Conservation (phyloP, 129 eudicot species). For the Helianthus tuberosus region DNA sequence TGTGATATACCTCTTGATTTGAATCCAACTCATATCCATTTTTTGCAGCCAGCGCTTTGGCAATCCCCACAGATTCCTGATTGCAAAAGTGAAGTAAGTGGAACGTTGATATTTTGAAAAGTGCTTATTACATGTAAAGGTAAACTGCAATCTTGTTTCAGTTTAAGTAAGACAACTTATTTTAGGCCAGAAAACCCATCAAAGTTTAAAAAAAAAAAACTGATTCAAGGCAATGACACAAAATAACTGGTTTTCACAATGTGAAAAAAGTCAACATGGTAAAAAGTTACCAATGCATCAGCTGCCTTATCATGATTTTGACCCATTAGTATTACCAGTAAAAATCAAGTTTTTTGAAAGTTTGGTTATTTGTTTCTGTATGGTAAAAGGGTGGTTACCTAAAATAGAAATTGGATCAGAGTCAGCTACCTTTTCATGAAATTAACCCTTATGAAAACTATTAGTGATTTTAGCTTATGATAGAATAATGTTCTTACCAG, state of each 20-base stretch:
- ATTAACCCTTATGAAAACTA: neutral
- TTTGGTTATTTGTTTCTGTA: neutral
- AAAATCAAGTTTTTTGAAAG: neutral
- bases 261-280: constrained; percentile 9
- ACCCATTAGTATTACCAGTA: neutral
- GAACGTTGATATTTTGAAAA: constrained; percentile 5
- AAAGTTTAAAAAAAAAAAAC: neutral
- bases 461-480: neutral
- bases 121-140: neutral
- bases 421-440: neutral
- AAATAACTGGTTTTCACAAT: constrained; percentile 1
- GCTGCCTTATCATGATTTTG: neutral
- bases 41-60: constrained; percentile 97
- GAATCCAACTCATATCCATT: constrained; percentile 97
- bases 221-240: neutral
- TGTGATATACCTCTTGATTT: constrained; percentile 82
- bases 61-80: constrained; percentile 99
- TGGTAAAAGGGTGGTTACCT: no score
- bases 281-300: neutral
- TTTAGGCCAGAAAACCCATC: neutral
- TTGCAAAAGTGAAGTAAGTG: constrained; percentile 12
- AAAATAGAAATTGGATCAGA: neutral
- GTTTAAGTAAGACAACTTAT: constrained; percentile 1
- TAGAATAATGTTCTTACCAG: constrained; percentile 49
- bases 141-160: neutral